Evolutionary conservation across 345 rosid species (phyloP).

Genomic region (Cardamine resedifolia): DNA sequence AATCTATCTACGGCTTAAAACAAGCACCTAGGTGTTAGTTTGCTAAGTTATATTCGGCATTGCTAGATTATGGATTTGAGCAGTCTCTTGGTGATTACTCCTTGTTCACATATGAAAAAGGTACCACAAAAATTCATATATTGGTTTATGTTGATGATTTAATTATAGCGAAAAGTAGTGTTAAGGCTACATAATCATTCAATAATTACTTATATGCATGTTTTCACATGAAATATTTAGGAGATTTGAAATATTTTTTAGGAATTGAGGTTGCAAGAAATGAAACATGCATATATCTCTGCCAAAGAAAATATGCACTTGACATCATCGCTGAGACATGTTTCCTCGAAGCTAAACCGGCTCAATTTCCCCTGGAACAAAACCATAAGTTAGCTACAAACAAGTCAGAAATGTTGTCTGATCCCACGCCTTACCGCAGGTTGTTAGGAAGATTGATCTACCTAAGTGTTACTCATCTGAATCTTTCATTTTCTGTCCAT

Average conservation of each 20-base stretch:
- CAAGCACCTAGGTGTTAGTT: neutral
- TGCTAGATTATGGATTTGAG: no score
- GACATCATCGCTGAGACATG: neutral
- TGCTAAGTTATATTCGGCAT: neutral
- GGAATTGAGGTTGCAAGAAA: neutral
- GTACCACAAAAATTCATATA: accelerated
- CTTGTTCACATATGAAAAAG: accelerated
- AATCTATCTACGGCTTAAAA: neutral
- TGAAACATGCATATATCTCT: neutral
- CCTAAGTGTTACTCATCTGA: no score
- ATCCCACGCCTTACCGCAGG: no score
- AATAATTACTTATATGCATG: neutral
- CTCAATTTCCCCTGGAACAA: no score
- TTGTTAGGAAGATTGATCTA: no score
- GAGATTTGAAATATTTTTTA: neutral
- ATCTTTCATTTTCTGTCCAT: no score
- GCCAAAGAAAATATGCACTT: neutral
- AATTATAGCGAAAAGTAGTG: accelerated
- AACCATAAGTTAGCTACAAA: no score
- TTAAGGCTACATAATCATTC: accelerated
- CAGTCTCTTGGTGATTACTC: neutral
- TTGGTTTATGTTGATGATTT: neutral
- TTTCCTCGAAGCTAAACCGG: no score
- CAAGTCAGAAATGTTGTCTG: no score
- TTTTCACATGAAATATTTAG: neutral